These are phyloP conservation scores for Pseudogymnoascus sp. DNA, from an alignment of 2,329 filamentous ascomycete genomes.

Conservation along the genomic window DNA sequence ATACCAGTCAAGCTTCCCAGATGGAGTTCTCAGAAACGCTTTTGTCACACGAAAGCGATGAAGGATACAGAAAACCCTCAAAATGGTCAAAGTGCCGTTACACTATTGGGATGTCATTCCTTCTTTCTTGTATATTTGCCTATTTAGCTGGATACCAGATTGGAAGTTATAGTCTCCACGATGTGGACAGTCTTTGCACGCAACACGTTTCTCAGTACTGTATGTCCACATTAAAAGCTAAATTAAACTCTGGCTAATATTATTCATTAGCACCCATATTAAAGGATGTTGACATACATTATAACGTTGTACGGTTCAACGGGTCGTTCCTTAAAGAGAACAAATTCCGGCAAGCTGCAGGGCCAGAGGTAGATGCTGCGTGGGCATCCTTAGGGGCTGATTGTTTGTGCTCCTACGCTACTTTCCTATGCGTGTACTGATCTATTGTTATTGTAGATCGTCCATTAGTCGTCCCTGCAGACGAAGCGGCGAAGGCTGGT, in stretches of 20 bases:
- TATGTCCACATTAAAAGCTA: not conserved
- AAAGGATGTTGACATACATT: not conserved
- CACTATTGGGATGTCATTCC: not conserved
- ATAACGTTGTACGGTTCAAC: slow-evolving; percentile 28
- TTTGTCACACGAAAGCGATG: not conserved
- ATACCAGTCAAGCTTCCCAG: not conserved
- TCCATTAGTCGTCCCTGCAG: slow-evolving; percentile 33
- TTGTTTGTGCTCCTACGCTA: slow-evolving; percentile 21
- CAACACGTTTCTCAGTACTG: not conserved
- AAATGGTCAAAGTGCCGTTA: not conserved
- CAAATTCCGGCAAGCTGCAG: slow-evolving; percentile 38
- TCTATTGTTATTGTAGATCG: slow-evolving; percentile 20
- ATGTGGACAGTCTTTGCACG: not conserved
- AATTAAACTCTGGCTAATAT: not conserved
- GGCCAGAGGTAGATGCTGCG: slow-evolving; percentile 44
- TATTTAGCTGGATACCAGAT: not conserved
- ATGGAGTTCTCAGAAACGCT: not conserved
- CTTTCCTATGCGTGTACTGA: not conserved
- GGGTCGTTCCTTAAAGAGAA: slow-evolving; percentile 46
- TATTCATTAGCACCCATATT: not conserved
- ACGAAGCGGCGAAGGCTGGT: slow-evolving; percentile 36
- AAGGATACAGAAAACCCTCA: not conserved
- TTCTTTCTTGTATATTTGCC: not conserved
- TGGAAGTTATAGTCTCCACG: not conserved
- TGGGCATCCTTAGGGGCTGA: slow-evolving; percentile 44